Evolutionary conservation across 306 rosid species (phyloP), one percentile per base, ranked within the genome.

Genomic region (Prunus kanzakura): DNA sequence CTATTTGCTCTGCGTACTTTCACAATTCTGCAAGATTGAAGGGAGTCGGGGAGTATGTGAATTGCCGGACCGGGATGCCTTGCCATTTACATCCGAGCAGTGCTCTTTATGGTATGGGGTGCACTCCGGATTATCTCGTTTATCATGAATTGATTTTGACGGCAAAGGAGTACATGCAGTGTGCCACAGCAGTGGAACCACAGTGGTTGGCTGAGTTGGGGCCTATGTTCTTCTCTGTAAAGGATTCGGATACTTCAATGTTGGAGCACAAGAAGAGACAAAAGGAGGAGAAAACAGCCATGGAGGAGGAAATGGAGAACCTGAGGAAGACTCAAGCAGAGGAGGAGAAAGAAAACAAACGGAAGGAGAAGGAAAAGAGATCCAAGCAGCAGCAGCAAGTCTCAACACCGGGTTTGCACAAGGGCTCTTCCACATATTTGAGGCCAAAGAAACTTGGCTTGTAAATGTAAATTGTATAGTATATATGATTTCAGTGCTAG

Each of bases 221-320:
- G 35, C 98, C 98, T 2, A 92, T 95, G 98, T 95, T 95, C 80
- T 95, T 95, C 73, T 95, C 98, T 27, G 98, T 92, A 1, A 95
- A 95, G 86, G 97, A 95, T 15, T 95, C 98, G 3, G 98, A 95
- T 85, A 95, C 97, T 6, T 95, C 98, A 2, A 74, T 95, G 43
- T 77, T 90, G 70, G 97, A 95, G 86, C 98, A 92, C 80, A 95
- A 90, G 84, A 90, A 90, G 91, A 89, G 76, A 72, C 98, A 95
- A 29, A 92, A 95, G 80, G 91, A 92, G 82, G 95, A 89, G 77
- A 95, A 95, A 75, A 89, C 97, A 1, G 96, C 93, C 16, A 92
- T 95, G 98, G 98, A 95, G 77, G 91, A 95, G 84, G 98, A 95
- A 81, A 95, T 95, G 98, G 98, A 95, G 81, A 89, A 80, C 80